These are phyloP conservation scores for Amylostereum areolatum DNA, from an alignment of 1,284 basidiomycete genomes.

Conservation along the genomic window DNA sequence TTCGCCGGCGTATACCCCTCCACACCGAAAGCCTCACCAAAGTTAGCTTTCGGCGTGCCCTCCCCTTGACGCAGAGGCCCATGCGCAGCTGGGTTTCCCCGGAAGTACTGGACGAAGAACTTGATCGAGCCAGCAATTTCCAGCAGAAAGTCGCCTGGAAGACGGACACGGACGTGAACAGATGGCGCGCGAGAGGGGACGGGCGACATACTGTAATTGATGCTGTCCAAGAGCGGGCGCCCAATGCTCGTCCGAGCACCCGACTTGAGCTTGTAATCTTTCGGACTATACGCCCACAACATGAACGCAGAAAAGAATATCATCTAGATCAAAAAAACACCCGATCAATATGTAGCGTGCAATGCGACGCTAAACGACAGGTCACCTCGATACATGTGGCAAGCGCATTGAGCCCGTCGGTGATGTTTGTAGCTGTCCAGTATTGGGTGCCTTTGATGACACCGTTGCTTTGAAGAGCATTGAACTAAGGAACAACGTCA, in stretches of 20 bases:
- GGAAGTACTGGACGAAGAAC: conserved; percentile 51
- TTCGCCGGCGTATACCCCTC: conserved; percentile 8
- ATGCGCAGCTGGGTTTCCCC: conserved; percentile 40
- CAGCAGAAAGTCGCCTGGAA: conserved; percentile 51
- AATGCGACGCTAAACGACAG: background rate
- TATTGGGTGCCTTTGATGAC: conserved; percentile 68
- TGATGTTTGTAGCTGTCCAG: conserved; percentile 76
- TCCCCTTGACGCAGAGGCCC: conserved; percentile 25
- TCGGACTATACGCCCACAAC: conserved; percentile 75
- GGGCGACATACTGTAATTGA: conserved; percentile 58
- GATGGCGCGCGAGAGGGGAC: background rate
- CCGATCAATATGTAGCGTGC: background rate
- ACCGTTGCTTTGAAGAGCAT: conserved; percentile 41
- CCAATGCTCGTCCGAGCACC: conserved; percentile 44
- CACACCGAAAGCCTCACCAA: conserved; percentile 50
- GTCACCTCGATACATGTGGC: conserved; percentile 75
- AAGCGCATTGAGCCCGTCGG: conserved; percentile 79
- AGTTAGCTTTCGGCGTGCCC: conserved; percentile 19
- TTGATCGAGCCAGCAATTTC: conserved; percentile 61
- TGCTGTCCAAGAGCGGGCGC: conserved; percentile 70
- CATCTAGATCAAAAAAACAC: conserved; percentile 41
- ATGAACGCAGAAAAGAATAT: conserved; percentile 73
- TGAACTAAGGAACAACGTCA: conserved; percentile 38
- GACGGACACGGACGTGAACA: conserved; percentile 1
- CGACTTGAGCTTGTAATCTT: conserved; percentile 50